Evolutionary conservation across 495 filamentous ascomycete genomes (phyloP).

Genomic region (Penicillium dipodomyicola): DNA sequence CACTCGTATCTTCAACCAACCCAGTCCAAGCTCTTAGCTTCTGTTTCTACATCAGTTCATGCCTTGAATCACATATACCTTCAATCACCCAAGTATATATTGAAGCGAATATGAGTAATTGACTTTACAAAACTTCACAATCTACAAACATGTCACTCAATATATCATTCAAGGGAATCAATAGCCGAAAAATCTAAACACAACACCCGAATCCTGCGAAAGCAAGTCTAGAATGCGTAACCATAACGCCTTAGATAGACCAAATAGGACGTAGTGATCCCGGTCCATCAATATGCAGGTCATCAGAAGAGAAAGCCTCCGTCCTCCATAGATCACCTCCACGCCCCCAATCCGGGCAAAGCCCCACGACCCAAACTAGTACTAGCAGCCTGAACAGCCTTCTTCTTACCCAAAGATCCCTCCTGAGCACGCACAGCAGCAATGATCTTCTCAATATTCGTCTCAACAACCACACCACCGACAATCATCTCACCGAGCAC

Average conservation of each 20-base stretch:
- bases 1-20: no score
- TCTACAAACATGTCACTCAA: background rate
- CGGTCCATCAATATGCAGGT: background rate
- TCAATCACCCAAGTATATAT: no score
- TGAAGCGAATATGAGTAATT: background rate
- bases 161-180: background rate
- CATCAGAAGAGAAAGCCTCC: constrained; percentile 2
- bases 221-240: constrained; percentile 7
- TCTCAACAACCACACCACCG: constrained; percentile 94
- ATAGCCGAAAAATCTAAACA: background rate
- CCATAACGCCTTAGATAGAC: constrained; percentile 6
- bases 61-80: no score
- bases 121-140: background rate
- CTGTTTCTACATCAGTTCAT: no score
- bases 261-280: background rate
- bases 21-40: no score
- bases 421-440: constrained; percentile 79
- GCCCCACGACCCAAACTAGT: constrained; percentile 38
- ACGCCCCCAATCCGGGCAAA: constrained; percentile 42
- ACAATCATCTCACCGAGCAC: constrained; percentile 92
- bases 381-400: constrained; percentile 46
- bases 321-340: constrained; percentile 33
- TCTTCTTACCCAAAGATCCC: constrained; percentile 72
- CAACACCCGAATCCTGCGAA: background rate
- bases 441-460: constrained; percentile 81